phyloP scores from a whole-genome alignment of 1,284 basidiomycete species.

The Fomitopsis palustris region DNA sequence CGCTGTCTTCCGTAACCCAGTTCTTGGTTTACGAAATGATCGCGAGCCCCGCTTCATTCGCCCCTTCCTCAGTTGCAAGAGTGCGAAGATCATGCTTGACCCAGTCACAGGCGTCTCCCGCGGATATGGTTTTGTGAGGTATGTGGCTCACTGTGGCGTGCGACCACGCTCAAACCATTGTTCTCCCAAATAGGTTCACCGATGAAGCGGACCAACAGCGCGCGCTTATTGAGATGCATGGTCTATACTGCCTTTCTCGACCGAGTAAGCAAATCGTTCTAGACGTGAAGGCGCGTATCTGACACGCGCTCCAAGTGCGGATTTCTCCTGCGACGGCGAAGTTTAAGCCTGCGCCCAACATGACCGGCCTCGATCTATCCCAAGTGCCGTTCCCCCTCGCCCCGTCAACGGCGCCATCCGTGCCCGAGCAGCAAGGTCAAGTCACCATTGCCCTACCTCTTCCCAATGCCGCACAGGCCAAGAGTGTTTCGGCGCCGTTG shows the following conservation, averaged over 20 bases:
- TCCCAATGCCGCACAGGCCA: slow-evolving; percentile 40
- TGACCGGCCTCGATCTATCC: slow-evolving; percentile 42
- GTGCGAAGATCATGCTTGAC: slow-evolving; percentile 91
- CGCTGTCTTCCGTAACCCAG: slow-evolving; percentile 82
- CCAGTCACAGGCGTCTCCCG: slow-evolving; percentile 85
- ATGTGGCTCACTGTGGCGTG: slow-evolving; percentile 19
- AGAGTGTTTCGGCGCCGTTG: slow-evolving; percentile 67
- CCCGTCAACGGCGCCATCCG: slow-evolving; percentile 18
- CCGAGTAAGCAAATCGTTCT: slow-evolving; percentile 57
- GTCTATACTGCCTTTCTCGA: slow-evolving; percentile 79
- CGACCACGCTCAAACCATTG: slow-evolving; percentile 3
- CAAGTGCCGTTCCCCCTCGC: slow-evolving; percentile 43
- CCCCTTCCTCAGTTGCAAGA: slow-evolving; percentile 86
- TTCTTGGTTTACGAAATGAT: slow-evolving; percentile 75
- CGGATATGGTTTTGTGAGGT: slow-evolving; percentile 89
- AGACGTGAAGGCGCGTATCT: background rate
- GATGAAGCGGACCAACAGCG: slow-evolving; percentile 86
- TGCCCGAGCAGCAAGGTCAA: slow-evolving; percentile 28
- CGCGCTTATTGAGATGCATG: slow-evolving; percentile 87
- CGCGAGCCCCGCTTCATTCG: slow-evolving; percentile 81
- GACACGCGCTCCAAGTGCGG: slow-evolving; percentile 53
- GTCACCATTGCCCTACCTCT: slow-evolving; percentile 47
- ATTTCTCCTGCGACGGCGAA: slow-evolving; percentile 88
- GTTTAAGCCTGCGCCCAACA: slow-evolving; percentile 59
- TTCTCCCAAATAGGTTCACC: slow-evolving; percentile 56